These are phyloP conservation scores for Taiozyma onychis DNA, from an alignment of 1,139 yeast species.

Conservation along the genomic window DNA sequence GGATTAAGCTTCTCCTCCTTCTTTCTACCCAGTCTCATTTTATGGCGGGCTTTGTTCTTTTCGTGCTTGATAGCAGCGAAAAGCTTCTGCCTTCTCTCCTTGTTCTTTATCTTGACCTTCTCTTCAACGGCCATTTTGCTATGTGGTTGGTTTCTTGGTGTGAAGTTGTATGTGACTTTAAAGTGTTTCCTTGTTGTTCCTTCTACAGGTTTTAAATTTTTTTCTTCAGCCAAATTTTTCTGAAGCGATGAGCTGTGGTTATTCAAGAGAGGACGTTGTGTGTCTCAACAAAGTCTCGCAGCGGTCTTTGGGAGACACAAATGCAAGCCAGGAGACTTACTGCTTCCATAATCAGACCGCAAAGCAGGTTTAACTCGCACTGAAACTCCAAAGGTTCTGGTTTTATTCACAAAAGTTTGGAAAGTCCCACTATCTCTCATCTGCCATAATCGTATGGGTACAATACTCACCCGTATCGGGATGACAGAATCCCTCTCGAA, in stretches of 20 bases:
- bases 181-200: neutral
- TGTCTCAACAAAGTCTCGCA: neutral
- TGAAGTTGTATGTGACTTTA: neutral
- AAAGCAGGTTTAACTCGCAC: too few species aligned
- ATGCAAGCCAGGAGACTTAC: neutral
- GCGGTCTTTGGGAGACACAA: neutral
- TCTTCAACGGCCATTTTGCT: constrained; percentile 20
- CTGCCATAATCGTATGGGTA: neutral
- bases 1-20: constrained; percentile 82
- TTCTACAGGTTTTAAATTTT: neutral
- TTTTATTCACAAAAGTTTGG: neutral
- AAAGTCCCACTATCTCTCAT: neutral
- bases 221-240: neutral
- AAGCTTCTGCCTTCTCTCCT: constrained; percentile 73
- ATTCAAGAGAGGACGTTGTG: neutral
- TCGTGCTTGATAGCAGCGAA: constrained; percentile 72
- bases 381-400: too few species aligned
- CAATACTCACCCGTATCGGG: neutral
- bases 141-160: neutral
- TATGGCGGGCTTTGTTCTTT: constrained; percentile 72
- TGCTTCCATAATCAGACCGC: too few species aligned
- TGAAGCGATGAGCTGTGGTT: neutral
- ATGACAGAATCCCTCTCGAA: neutral
- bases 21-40: constrained; percentile 68
- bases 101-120: constrained; percentile 51